Evolutionary conservation across 148 eudicot species (phyloP), one percentile per base, ranked within the genome.

Genomic region (Diospyros kaki): DNA sequence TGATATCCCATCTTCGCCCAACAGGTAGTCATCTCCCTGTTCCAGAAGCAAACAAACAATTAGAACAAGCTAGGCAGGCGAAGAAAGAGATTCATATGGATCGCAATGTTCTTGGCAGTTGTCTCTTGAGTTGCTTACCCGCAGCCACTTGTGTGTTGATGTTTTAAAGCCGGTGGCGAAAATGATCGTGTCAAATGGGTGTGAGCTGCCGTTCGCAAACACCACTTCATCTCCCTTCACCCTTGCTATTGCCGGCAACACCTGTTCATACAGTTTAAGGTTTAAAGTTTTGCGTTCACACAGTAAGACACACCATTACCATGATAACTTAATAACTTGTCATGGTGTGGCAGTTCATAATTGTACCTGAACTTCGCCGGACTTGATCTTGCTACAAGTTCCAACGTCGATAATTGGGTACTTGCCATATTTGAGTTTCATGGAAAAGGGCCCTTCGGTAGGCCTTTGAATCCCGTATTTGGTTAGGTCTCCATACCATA

Each of bases 381-480:
- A 81, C 79, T 84, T 86, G 45, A 94, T 94, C 68, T 88, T 90
- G 0, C 67, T 13, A 5, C 45, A 40, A 42, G 95, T 81, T 8
- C 98, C 98, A 14, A 87, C 83, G 54, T 94, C 95, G 14, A 94
- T 58, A 40, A 91, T 54, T 0, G 98, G 95, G 78, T 88, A 94
- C 64, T 88, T 94, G 4, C 97, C 94, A 51, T 76, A 83, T 75
- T 87, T 86, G 0, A 75, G 75, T 76, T 90, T 91, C 74, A 83
- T 12, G 9, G 72, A 6, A 52, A 88, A 83, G 8, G 98, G 97
- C 1, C 98, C 98, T 65, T 89, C 84, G n/a, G 70, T 3, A 1
- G 98, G 94, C 76, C 94, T 82, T 42, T 28, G 10, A 13, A 94
- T 78, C 38, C 94, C 94, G 5, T 90, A 90, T 68, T 86, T 83